A percentile compares a stretch with the other conserved stretches of the same genome.
These are phyloP conservation scores for Clavispora carvajalis DNA, from an alignment of 805 yeast species.

Conservation along the genomic window DNA sequence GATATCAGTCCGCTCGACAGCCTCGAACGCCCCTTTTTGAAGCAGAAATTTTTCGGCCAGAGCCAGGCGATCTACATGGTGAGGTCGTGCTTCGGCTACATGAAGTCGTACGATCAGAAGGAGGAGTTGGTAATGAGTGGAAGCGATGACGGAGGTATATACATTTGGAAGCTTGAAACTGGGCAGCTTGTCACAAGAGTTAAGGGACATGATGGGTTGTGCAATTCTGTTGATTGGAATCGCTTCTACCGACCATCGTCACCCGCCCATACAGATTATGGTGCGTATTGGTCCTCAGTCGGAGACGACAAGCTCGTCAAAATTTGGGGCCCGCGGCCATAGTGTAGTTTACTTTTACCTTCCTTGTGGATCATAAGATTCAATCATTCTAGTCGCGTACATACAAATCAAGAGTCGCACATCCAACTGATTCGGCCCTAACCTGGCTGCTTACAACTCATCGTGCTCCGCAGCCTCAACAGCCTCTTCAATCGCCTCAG, in stretches of 20 bases:
- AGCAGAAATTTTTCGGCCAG: slow-evolving; percentile 67
- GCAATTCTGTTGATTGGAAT: slow-evolving; percentile 80
- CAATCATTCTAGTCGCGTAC: neutral
- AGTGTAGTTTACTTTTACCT: neutral
- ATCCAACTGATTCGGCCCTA: no score
- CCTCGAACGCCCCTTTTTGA: slow-evolving; percentile 43
- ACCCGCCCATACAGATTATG: slow-evolving; percentile 26
- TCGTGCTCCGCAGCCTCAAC: slow-evolving; percentile 25
- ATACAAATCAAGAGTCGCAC: neutral
- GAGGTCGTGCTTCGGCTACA: slow-evolving; percentile 72
- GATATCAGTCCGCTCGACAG: slow-evolving; percentile 41
- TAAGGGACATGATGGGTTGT: slow-evolving; percentile 58
- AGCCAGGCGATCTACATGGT: slow-evolving; percentile 65
- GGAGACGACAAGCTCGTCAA: slow-evolving; percentile 75
- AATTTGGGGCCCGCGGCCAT: slow-evolving; percentile 48
- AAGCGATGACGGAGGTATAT: slow-evolving; percentile 73
- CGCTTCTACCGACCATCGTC: slow-evolving; percentile 14
- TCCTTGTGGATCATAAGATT: neutral
- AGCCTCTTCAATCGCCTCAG: slow-evolving; percentile 8
- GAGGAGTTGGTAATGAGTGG: slow-evolving; percentile 76
- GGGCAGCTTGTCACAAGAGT: slow-evolving; percentile 61
- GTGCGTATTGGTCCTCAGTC: slow-evolving; percentile 68
- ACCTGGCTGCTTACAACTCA: slow-evolving; percentile 38
- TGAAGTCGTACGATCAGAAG: slow-evolving; percentile 27
- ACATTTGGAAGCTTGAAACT: slow-evolving; percentile 70